phyloP scores from a whole-genome alignment of 495 filamentous ascomycete species.

The Penicillium taxi region DNA sequence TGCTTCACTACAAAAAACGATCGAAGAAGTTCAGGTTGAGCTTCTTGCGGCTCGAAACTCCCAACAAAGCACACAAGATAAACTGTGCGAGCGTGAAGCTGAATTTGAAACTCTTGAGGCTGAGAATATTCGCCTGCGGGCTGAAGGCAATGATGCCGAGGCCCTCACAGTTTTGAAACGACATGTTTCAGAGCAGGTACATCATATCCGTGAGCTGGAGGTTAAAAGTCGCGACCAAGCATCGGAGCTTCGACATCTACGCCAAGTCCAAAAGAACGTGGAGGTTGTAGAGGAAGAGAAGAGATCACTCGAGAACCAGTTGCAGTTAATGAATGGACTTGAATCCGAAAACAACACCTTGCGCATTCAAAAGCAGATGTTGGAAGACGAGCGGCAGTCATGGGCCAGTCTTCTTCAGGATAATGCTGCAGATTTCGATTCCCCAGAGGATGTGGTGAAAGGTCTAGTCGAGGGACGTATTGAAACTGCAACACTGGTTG shows the following conservation, averaged over 20 bases:
- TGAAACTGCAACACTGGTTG: conserved; percentile 66
- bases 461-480: conserved; percentile 75
- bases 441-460: conserved; percentile 79
- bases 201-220: conserved; percentile 79
- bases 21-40: conserved; percentile 67
- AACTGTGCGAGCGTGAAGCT: conserved; percentile 57
- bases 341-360: conserved; percentile 69
- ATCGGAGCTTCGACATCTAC: conserved; percentile 70
- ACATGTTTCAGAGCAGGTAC: conserved; percentile 82
- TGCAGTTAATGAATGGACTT: conserved; percentile 67
- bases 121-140: conserved; percentile 72
- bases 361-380: conserved; percentile 69
- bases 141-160: conserved; percentile 77
- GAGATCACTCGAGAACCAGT: conserved; percentile 64
- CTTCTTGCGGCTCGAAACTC: conserved; percentile 52
- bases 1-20: conserved; percentile 53
- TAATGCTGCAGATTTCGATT: conserved; percentile 67
- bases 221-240: conserved; percentile 68
- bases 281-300: conserved; percentile 98
- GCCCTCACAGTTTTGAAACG: conserved; percentile 73
- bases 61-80: conserved; percentile 58
- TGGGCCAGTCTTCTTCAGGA: conserved; percentile 84
- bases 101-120: conserved; percentile 68
- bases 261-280: conserved; percentile 71
- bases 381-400: conserved; percentile 79